These are phyloP conservation scores for Pseudoneurospora amorphoporcata DNA, from an alignment of 495 filamentous ascomycete species.

Conservation along the genomic window DNA sequence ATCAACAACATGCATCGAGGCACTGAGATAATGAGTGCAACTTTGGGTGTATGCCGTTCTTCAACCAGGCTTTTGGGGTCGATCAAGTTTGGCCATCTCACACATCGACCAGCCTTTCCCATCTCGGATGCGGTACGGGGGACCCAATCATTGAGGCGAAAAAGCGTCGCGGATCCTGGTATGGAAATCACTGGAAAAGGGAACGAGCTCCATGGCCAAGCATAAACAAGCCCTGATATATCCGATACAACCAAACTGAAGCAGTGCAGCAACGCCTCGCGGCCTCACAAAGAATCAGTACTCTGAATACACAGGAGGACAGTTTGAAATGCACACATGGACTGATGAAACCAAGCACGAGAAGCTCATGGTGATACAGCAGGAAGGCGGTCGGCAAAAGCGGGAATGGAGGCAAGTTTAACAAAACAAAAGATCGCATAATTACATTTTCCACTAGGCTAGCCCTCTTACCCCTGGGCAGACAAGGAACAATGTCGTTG, in stretches of 20 bases:
- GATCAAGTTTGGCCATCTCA: background rate
- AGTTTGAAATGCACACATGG: background rate
- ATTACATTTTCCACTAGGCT: background rate
- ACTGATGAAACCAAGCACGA: background rate
- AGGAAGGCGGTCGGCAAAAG: background rate
- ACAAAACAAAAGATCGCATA: background rate
- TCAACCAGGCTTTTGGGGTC: background rate
- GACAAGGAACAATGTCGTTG: background rate
- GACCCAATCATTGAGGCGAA: background rate
- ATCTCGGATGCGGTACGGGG: background rate
- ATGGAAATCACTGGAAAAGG: background rate
- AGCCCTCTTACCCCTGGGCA: background rate
- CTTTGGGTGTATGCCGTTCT: background rate
- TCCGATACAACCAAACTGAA: background rate
- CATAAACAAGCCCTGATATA: background rate
- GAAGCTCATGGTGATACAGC: background rate
- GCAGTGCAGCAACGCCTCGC: background rate
- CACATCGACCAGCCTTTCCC: background rate
- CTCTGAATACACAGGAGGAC: background rate
- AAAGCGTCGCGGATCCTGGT: background rate
- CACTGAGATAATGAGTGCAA: background rate
- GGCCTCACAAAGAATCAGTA: background rate
- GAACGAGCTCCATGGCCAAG: background rate
- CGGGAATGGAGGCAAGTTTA: background rate
- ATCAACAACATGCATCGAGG: background rate